Percentiles rank a stretch among this genome's conserved stretches.
Conservation (phyloP, 176 grass and related monocot species). For the Pontederia paniculata region DNA sequence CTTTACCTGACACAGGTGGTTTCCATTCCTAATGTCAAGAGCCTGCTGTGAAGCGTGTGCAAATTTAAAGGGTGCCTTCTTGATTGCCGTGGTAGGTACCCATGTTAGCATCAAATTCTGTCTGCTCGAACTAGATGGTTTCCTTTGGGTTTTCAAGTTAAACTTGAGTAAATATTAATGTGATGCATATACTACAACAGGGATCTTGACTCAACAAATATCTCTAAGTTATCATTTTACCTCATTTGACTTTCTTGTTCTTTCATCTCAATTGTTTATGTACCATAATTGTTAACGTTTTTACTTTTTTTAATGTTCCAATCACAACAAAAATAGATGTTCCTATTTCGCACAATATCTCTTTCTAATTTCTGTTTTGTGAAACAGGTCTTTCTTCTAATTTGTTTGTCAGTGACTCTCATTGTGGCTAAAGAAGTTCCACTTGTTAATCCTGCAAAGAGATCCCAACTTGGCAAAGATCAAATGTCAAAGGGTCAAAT, state of each 20-base stretch:
- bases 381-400: constrained; percentile 34
- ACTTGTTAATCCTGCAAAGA: constrained; percentile 2
- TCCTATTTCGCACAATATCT: no score
- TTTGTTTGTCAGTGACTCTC: constrained; percentile 31
- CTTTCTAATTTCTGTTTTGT: background rate
- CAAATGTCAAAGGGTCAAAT: constrained; percentile 1
- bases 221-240: no score
- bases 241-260: no score
- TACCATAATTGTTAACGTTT: no score
- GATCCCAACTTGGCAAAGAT: background rate
- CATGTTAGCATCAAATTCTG: background rate
- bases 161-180: no score
- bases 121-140: no score
- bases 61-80: constrained; percentile 92
- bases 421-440: constrained; percentile 65
- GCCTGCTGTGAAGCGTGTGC: constrained; percentile 88
- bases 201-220: no score
- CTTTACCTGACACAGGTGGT: constrained; percentile 37
- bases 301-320: no score
- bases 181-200: no score
- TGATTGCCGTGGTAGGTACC: constrained; percentile 72
- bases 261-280: constrained; percentile 4
- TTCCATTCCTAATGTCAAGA: constrained; percentile 73
- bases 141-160: no score
- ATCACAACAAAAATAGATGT: no score